A percentile compares a stretch with the other conserved stretches of the same genome.
Evolutionary conservation across 2,329 filamentous ascomycete species (phyloP).

Genomic region (Ambrosiella xylebori): DNA sequence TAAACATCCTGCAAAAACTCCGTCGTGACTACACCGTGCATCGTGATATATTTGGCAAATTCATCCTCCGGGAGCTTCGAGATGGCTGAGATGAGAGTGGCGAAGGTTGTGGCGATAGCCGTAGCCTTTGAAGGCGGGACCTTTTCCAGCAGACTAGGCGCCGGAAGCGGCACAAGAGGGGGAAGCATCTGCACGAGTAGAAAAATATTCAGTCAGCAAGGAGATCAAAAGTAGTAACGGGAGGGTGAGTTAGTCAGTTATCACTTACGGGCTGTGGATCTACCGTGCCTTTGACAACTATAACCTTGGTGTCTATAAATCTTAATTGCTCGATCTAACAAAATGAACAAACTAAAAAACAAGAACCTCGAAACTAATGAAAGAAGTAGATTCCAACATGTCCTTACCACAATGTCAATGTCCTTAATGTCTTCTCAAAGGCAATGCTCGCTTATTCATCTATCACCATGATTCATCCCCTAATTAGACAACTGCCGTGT

Average conservation of each 20-base stretch:
- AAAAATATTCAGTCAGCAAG: background rate
- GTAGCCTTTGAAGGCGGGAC: background rate
- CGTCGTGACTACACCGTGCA: background rate
- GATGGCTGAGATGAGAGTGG: background rate
- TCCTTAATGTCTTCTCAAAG: too few species aligned
- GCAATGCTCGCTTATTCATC: too few species aligned
- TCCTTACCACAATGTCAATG: too few species aligned
- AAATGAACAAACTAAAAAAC: constrained; percentile 29
- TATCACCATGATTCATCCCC: background rate
- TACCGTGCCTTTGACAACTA: too few species aligned
- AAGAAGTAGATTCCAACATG: too few species aligned
- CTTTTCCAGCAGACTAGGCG: background rate
- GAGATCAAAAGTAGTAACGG: background rate
- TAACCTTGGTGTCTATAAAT: too few species aligned
- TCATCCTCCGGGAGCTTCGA: background rate
- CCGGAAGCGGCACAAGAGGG: background rate
- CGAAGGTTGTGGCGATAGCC: background rate
- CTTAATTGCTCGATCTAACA: constrained; percentile 26
- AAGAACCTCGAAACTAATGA: too few species aligned
- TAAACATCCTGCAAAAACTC: background rate
- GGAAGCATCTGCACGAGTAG: background rate
- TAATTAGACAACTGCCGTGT: background rate
- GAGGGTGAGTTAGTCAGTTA: background rate
- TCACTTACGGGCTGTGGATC: background rate
- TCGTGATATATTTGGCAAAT: background rate